phyloP scores from a whole-genome alignment of 2,329 filamentous ascomycete species.

The Fusarium buxicola region DNA sequence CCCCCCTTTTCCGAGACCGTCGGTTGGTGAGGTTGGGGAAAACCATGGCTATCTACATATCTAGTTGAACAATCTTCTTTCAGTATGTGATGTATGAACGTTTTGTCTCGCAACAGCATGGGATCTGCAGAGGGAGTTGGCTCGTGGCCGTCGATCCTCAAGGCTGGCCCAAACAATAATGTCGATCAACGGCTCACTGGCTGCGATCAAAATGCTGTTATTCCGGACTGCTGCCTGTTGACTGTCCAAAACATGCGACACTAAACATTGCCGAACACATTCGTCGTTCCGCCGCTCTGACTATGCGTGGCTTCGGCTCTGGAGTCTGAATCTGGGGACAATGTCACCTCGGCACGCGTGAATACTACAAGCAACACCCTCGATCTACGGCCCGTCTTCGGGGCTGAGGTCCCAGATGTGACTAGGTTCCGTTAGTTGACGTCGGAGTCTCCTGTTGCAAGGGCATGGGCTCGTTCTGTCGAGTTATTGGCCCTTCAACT shows the following conservation, averaged over 20 bases:
- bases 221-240: neutral
- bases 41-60: conserved; percentile 84
- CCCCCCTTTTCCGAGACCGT: conserved; percentile 90
- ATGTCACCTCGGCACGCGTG: conserved; percentile 11
- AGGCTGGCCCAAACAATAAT: conserved; percentile 5
- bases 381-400: conserved; percentile 37
- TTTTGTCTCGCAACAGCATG: neutral
- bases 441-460: conserved; percentile 25
- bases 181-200: neutral
- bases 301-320: conserved; percentile 13
- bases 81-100: conserved; percentile 5
- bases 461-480: neutral
- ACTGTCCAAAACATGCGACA: neutral
- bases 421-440: conserved; percentile 20
- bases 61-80: conserved; percentile 1
- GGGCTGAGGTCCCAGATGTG: conserved; percentile 26
- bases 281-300: conserved; percentile 2
- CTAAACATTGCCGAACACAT: neutral
- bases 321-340: conserved; percentile 14
- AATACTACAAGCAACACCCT: conserved; percentile 3
- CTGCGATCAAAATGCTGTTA: neutral
- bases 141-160: too few relatives aligned
- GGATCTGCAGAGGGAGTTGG: too few relatives aligned
- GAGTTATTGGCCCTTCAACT: neutral
- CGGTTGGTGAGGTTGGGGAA: conserved; percentile 88